These are phyloP conservation scores for Bathelium albidoporum DNA, from an alignment of 495 filamentous ascomycete species.

Conservation along the genomic window DNA sequence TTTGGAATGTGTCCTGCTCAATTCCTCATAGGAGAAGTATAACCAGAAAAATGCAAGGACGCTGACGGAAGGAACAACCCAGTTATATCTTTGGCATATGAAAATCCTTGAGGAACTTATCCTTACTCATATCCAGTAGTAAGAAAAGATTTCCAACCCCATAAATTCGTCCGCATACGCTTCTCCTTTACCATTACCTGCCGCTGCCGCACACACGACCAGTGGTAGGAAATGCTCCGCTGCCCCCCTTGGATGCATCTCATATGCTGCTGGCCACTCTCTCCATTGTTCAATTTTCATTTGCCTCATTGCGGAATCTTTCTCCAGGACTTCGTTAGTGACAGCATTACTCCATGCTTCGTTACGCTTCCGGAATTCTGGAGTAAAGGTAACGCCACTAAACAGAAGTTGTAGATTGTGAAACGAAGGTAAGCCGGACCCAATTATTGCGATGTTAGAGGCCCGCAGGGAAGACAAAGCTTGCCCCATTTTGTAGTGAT, in stretches of 20 bases:
- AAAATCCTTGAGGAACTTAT: no score
- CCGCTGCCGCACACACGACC: conserved; percentile 27
- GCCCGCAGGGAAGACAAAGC: conserved; percentile 22
- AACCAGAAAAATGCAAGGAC: not conserved
- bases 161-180: conserved; percentile 28
- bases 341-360: conserved; percentile 22
- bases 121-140: conserved; percentile 35
- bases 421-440: conserved; percentile 27
- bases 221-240: conserved; percentile 30
- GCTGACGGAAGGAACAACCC: not conserved
- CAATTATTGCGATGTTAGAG: conserved; percentile 26
- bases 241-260: conserved; percentile 27
- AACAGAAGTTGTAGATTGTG: conserved; percentile 28
- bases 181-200: conserved; percentile 22
- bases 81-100: no score
- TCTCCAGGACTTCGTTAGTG: conserved; percentile 16
- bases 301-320: conserved; percentile 14
- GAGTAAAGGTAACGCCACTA: conserved; percentile 10
- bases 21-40: not conserved
- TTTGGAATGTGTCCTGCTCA: conserved; percentile 7
- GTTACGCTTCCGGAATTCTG: conserved; percentile 16
- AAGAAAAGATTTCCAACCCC: conserved; percentile 30
- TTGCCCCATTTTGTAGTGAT: conserved; percentile 24
- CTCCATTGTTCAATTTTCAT: conserved; percentile 22
- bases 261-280: conserved; percentile 21